Conservation (phyloP, 2,329 filamentous ascomycete species). For the Polytolypa hystricis region DNA sequence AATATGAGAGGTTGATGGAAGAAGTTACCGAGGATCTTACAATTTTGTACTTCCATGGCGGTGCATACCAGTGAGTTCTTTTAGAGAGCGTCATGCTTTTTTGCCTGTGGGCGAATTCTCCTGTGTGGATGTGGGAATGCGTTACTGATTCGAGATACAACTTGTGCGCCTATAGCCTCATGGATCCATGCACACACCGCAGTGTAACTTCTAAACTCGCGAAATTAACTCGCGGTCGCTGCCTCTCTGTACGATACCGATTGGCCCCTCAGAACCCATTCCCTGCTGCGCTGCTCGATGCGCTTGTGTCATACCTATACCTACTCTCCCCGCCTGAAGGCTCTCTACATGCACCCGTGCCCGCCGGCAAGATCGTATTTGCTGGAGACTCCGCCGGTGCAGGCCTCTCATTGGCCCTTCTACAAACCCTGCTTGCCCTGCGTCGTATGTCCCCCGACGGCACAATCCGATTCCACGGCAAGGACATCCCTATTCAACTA, state of each 20-base stretch:
- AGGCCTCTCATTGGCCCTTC: conserved; percentile 30
- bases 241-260: conserved; percentile 36
- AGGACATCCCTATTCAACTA: conserved; percentile 28
- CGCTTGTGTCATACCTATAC: conserved; percentile 37
- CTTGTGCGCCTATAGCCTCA: conserved; percentile 24
- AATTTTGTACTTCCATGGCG: conserved; percentile 38
- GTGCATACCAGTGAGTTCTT: conserved; percentile 33
- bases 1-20: conserved; percentile 30
- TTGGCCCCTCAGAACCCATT: conserved; percentile 39
- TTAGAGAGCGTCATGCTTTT: neutral
- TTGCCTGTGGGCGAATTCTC: no score
- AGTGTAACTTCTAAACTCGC: conserved; percentile 26
- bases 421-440: conserved; percentile 34
- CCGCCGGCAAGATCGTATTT: conserved; percentile 34
- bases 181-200: conserved; percentile 36
- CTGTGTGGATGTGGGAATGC: neutral
- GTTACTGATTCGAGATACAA: conserved; percentile 1
- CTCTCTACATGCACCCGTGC: conserved; percentile 31
- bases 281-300: conserved; percentile 36
- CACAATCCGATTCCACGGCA: conserved; percentile 30
- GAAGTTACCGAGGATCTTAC: conserved; percentile 31
- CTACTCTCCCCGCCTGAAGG: conserved; percentile 35
- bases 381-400: conserved; percentile 38
- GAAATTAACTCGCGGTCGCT: conserved; percentile 28
- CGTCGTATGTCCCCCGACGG: conserved; percentile 17